phyloP scores from a whole-genome alignment of 139 green algal species.

The Tetradesmus lagerheimii region DNA sequence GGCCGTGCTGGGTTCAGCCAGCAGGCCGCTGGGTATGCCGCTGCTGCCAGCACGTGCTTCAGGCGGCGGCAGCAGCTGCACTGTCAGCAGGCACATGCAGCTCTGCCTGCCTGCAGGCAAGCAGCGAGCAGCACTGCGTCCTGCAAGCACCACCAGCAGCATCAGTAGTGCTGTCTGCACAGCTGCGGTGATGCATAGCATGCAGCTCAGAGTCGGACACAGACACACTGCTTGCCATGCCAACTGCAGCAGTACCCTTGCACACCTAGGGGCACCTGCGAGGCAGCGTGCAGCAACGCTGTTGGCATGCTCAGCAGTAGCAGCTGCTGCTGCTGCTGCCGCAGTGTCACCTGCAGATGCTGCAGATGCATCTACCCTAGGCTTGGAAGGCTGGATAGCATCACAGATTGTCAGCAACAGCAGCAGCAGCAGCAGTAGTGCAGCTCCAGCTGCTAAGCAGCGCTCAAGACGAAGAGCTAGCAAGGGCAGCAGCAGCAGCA shows the following conservation, averaged over 20 bases:
- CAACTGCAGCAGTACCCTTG: background rate
- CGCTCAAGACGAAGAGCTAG: background rate
- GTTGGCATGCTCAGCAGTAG: background rate
- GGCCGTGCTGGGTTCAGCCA: too few species aligned
- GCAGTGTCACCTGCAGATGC: background rate
- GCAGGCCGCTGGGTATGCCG: background rate
- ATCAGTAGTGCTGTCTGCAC: too few species aligned
- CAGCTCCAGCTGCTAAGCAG: slow-evolving; percentile 9
- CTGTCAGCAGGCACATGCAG: background rate
- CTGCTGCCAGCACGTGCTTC: background rate
- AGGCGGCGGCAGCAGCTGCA: background rate
- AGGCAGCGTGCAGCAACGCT: background rate
- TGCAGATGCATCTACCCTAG: background rate
- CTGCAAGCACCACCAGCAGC: background rate
- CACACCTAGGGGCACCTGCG: background rate
- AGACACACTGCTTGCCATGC: too few species aligned
- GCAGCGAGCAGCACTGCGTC: background rate
- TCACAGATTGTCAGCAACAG: slow-evolving; percentile 9
- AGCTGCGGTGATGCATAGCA: too few species aligned
- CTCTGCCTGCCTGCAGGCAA: background rate
- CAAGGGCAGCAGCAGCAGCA: background rate
- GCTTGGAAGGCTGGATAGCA: background rate
- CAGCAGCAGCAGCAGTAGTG: background rate
- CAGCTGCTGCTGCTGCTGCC: background rate
- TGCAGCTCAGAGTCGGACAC: too few species aligned